Percentiles rank a stretch among this genome's conserved stretches.
These are phyloP conservation scores for Phylloporus sp. DNA, from an alignment of 768 basidiomycete species.

Conservation along the genomic window DNA sequence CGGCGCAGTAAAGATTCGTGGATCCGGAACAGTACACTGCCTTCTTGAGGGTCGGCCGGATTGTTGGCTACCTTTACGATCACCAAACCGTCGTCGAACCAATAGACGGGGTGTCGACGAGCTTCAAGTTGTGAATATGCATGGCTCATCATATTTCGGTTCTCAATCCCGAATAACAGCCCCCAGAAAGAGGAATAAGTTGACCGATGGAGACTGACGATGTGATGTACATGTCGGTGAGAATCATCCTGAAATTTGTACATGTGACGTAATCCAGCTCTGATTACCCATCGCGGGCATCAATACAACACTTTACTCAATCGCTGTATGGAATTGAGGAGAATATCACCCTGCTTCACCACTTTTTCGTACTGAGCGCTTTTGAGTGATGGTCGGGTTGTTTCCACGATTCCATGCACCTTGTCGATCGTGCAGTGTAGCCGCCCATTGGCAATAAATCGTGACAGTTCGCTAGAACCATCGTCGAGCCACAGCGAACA, in stretches of 20 bases:
- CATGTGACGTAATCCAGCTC: not conserved
- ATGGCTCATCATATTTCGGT: not conserved
- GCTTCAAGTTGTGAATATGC: not conserved
- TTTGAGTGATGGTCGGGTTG: conserved; percentile 71
- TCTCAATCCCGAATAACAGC: not conserved
- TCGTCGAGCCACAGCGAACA: not conserved
- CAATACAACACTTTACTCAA: conserved; percentile 85
- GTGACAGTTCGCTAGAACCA: conserved; percentile 74
- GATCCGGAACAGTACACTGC: conserved; percentile 45
- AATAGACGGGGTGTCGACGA: conserved; percentile 46
- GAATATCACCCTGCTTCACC: conserved; percentile 86
- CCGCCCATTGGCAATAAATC: conserved; percentile 84
- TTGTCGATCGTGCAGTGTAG: conserved; percentile 90
- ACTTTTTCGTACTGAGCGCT: conserved; percentile 88
- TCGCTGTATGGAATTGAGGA: conserved; percentile 83
- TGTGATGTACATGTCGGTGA: not conserved
- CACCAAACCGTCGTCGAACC: conserved; percentile 64
- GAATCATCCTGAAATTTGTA: not conserved
- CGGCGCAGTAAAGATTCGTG: conserved; percentile 49
- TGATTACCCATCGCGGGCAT: not conserved
- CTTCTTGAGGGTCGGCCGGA: not conserved
- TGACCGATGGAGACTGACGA: not conserved
- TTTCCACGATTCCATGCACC: conserved; percentile 91
- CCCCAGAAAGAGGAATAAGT: conserved; percentile 8
- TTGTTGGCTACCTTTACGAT: conserved; percentile 40